Base-by-base conservation (phyloP, 129 eudicot species). In the Smallanthus sonchifolius region DNA sequence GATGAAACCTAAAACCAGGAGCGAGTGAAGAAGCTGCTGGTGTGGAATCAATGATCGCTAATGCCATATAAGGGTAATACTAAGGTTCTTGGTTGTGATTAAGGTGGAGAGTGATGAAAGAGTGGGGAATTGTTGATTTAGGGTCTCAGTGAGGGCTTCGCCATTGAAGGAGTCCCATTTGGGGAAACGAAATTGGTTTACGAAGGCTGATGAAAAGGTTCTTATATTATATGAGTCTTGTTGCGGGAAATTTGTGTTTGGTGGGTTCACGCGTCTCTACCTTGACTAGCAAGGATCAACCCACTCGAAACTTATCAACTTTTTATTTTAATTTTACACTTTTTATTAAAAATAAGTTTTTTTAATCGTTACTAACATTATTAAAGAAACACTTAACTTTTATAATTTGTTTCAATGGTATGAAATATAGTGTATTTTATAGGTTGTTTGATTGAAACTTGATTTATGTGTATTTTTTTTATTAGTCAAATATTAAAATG, bases 1-100 rank as follows among this genome's bases (percentile, higher is more conserved):
- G 98, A 73, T 92, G 98, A 66, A 91, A 91, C 45, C 97, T 84
- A 79, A 91, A 91, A 0, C 97, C 97, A 13, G 97, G 97, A 20
- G 89, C 94, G 34, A 87, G 84, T 20, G 86, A 75, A 51, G 82
- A 52, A 77, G 78, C 71, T 49, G 84, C 62, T 59, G 92, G 49
- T 62, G 78, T 8, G 11, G 83, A 49, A 73, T 68, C 83, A 28
- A 82, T 3, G 6, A 64, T 73, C 49, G 35, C 47, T 72, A 65
- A 64, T 72, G 86, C 86, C 86, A 83, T 82, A 57, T n/a, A n/a
- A n/a, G n/a, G n/a, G n/a, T n/a, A n/a, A n/a, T 7, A 7, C n/a
- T 71, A 60, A 52, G 65, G 67, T 45, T 80, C 13, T 60, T 51
- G 19, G 34, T 73, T 67, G 64, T 49, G 47, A 69, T 35, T 38